Percentiles rank a stretch among this genome's conserved stretches.
Evolutionary conservation across 2,329 filamentous ascomycete species (phyloP).

Genomic region (Colletotrichum limetticola): DNA sequence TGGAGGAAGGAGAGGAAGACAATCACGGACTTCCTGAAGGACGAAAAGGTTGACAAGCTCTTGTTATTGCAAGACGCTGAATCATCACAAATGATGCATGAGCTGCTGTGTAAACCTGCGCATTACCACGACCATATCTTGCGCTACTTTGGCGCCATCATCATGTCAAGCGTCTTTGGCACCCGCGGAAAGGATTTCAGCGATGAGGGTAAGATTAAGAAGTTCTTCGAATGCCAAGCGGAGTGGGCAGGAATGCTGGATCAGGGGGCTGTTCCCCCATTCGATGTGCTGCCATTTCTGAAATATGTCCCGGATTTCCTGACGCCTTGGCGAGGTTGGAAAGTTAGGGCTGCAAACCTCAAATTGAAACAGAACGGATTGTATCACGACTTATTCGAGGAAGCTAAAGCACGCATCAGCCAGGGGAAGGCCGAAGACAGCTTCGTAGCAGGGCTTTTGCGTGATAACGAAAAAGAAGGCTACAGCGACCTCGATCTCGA

Average conservation of each 20-base stretch:
- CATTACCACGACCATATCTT: constrained; percentile 1
- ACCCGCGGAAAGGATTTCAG: constrained; percentile 33
- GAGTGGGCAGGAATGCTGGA: constrained; percentile 40
- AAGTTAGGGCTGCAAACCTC: background rate
- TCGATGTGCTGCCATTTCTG: constrained; percentile 40
- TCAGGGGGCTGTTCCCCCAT: constrained; percentile 40
- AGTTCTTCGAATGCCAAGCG: constrained; percentile 39
- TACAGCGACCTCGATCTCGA: constrained; percentile 37
- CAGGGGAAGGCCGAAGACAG: constrained; percentile 6
- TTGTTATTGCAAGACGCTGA: constrained; percentile 3
- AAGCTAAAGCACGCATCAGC: background rate
- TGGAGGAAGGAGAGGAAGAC: constrained; percentile 8
- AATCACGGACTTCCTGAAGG: background rate
- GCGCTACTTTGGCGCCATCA: constrained; percentile 6
- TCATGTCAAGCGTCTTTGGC: constrained; percentile 13
- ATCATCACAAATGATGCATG: constrained; percentile 12
- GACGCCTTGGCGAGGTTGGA: constrained; percentile 16
- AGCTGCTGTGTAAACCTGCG: background rate
- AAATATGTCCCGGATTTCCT: background rate
- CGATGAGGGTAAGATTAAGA: constrained; percentile 1
- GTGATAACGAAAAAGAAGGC: constrained; percentile 24
- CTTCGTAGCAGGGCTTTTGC: constrained; percentile 3
- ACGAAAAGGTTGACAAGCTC: background rate
- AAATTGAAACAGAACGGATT: constrained; percentile 4
- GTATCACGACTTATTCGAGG: constrained; percentile 11